phyloP scores from a whole-genome alignment of 305 asterid species.

The Fraxinus velutina region DNA sequence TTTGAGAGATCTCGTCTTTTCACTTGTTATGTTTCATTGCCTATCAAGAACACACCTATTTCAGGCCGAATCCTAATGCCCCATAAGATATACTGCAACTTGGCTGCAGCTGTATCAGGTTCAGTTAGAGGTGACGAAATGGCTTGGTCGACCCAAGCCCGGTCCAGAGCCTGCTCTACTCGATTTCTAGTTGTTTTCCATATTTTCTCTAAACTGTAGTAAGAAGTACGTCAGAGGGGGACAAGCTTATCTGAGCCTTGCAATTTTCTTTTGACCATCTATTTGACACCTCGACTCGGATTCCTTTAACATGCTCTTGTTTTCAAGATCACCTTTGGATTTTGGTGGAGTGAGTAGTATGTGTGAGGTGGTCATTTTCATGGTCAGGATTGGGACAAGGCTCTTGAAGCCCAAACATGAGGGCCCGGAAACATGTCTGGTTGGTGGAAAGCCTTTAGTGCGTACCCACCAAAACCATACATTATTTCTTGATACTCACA shows the following conservation, averaged over 20 bases:
- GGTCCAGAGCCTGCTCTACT: neutral
- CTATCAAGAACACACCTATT: neutral
- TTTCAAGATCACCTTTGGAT: constrained; percentile 12
- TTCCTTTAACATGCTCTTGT: neutral
- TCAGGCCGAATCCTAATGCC: neutral
- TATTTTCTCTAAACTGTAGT: neutral
- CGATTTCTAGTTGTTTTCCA: neutral
- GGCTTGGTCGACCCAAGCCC: neutral
- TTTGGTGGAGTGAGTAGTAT: neutral
- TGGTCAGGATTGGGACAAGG: constrained; percentile 9
- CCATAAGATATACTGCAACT: neutral
- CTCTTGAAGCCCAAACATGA: constrained; percentile 24
- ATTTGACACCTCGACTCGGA: neutral
- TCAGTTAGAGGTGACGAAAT: neutral
- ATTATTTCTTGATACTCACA: neutral
- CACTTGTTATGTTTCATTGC: neutral
- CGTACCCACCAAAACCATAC: neutral
- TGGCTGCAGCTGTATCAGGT: neutral
- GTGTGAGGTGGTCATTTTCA: constrained; percentile 34
- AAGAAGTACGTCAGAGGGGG: neutral
- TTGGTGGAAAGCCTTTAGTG: neutral
- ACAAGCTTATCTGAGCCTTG: neutral
- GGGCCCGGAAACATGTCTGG: constrained; percentile 31
- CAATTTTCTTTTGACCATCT: neutral
- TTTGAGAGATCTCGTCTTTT: neutral